phyloP scores from a whole-genome alignment of 768 basidiomycete species.

The Crassisporium funariophilum region DNA sequence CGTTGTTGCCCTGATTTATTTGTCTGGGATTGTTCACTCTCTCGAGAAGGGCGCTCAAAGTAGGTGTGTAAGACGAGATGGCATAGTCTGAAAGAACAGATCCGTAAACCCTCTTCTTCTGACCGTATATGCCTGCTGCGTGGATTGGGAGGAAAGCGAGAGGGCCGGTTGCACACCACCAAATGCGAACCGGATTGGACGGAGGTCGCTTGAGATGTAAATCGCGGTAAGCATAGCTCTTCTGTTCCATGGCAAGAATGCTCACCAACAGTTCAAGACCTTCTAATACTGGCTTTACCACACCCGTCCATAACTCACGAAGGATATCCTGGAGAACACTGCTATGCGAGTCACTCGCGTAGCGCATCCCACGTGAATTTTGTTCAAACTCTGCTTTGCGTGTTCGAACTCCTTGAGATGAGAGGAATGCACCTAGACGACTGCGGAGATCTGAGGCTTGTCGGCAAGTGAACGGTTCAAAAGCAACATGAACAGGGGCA shows the following conservation, averaged over 20 bases:
- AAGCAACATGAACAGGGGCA: conserved; percentile 9
- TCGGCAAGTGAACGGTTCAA: conserved; percentile 11
- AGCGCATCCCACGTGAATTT: too few relatives aligned
- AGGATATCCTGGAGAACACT: conserved; percentile 7
- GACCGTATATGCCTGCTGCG: conserved; percentile 30
- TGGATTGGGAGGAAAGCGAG: conserved; percentile 34
- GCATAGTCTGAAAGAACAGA: conserved; percentile 13
- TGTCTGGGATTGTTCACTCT: background rate
- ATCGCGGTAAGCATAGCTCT: background rate
- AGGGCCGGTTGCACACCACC: conserved; percentile 34
- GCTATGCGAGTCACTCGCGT: background rate
- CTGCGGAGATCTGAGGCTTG: conserved; percentile 5
- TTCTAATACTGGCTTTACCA: conserved; percentile 16
- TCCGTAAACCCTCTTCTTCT: background rate
- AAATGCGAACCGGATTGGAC: conserved; percentile 16
- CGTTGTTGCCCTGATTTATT: background rate
- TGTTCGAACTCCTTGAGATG: background rate
- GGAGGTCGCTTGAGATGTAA: background rate
- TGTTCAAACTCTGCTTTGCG: background rate
- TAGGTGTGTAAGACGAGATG: conserved; percentile 21
- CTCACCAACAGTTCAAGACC: conserved; percentile 1
- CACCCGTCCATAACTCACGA: conserved; percentile 9
- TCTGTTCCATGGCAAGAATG: background rate
- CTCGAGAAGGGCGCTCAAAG: conserved; percentile 7
- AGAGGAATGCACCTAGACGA: background rate